Evolutionary conservation across 1,139 yeast genomes (phyloP), one percentile per base, ranked within the genome.

Genomic region (Candida tunisiensis): DNA sequence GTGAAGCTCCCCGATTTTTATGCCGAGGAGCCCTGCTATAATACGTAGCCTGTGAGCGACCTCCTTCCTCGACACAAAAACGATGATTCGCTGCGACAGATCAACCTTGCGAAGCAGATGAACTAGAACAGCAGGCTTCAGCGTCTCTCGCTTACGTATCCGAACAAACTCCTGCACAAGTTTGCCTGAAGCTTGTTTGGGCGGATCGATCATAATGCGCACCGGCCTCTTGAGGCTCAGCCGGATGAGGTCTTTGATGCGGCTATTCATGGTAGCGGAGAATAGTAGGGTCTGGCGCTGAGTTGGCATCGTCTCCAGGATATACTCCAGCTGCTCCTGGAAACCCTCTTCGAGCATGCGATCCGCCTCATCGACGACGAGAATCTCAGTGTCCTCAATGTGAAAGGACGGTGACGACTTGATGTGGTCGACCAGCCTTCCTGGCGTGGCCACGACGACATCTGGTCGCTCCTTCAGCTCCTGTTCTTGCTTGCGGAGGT

Each of bases 301-400:
- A 31, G 72, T 66, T 20, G 99, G 98, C 41, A 91, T 64, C 32
- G 85, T 60, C 15, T 79, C 67, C 51, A 91, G 65, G 34, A 88
- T 85, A 49, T 88, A 98, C 7, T 83, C 75, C 42, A 88, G 60
- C 55, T 88, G 98, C 28, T 72, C 83, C 51, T 85, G 95, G 68
- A 88, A 88, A 44, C 98, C 98, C 55, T 88, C 98, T 50, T 88
- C 99, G 41, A 88, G 65, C 98, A 88, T 88, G 59, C 99, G 72
- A 62, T 91, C 99, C 32, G 98, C 99, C 60, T 83, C 96, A 59
- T 91, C 98, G 41, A 88, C 69, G 18, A 91, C 92, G 45, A 88
- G 61, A 33, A 91, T 79, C 54, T 88, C 98, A 29, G 88, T 85
- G 15, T 74, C 65, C 41, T 88, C 96, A 27, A 85, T 92, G 27